These are phyloP conservation scores for Chlamydomonas urium DNA, from an alignment of 139 green algal species.

Conservation along the genomic window DNA sequence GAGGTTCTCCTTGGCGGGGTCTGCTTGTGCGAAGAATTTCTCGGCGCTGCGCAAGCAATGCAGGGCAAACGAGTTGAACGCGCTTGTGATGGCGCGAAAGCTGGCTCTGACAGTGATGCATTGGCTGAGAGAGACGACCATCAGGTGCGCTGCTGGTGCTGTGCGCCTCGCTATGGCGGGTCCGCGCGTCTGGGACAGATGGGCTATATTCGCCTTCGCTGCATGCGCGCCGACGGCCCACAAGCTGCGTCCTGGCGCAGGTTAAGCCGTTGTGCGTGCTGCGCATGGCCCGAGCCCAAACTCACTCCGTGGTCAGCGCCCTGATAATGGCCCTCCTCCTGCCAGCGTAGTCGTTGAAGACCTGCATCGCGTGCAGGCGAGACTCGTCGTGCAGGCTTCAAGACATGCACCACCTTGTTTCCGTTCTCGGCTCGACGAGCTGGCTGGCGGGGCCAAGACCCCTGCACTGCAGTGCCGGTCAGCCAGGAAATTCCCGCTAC, in stretches of 20 bases:
- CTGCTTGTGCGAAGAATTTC: slow-evolving; percentile 16
- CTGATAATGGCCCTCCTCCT: slow-evolving; percentile 14
- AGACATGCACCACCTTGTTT: background rate
- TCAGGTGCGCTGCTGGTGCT: too few relatives aligned
- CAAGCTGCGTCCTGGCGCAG: too few relatives aligned
- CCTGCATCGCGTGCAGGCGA: too few relatives aligned
- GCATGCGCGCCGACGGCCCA: background rate
- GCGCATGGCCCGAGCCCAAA: background rate
- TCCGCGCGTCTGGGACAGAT: too few relatives aligned
- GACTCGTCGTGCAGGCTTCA: too few relatives aligned
- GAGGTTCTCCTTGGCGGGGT: slow-evolving; percentile 32
- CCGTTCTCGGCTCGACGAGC: background rate
- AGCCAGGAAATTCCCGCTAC: background rate
- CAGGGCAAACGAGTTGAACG: background rate
- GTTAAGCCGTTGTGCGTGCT: background rate
- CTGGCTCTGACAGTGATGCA: background rate
- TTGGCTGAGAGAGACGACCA: background rate
- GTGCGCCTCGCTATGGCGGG: too few relatives aligned
- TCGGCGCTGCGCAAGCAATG: slow-evolving; percentile 18
- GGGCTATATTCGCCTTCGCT: background rate
- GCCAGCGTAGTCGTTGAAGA: slow-evolving; percentile 20
- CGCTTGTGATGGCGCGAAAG: background rate
- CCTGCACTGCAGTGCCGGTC: background rate
- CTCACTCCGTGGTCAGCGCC: slow-evolving; percentile 27
- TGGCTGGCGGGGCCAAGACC: background rate